Evolutionary conservation across 495 filamentous ascomycete species (phyloP), one percentile per base, ranked within the genome.

Genomic region (Clavariopsis aquatica): DNA sequence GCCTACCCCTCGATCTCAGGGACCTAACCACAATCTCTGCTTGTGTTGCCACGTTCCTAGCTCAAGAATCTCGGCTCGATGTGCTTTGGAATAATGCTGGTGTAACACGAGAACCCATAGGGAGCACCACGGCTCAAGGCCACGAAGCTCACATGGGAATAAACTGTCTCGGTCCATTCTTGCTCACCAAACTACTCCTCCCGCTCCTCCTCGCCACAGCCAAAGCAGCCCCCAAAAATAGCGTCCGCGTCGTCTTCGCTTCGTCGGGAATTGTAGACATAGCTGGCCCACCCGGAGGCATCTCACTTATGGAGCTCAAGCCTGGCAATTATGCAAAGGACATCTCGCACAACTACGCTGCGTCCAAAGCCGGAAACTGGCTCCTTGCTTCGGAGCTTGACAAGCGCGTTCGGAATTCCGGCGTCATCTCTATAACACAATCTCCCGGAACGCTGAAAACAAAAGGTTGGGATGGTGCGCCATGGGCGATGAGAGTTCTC

Each of bases 61-160:
- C 20, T 0, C 68, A 69, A 38, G 80, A 84, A 62, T 31, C 52
- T 1, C 64, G 74, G 5, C 74, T 85, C 29, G 76, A 85, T 72
- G 77, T 82, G 49, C 74, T 85, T 1, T 65, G 82, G 66, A 85
- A 84, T 69, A 81, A 82, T 9, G 82, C 75, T 20, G 69, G 62
- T 15, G 74, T 85, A 36, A 77, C 78, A 71, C 57, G 64, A 23
- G 73, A 75, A 0, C 79, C 82, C 1, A 38, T 19, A 1, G 81
- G 77, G 28, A 75, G 64, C 34, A 67, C 68, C 10, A 71, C 74
- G 9, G 59, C 62, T 0, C 73, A 74, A 58, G 77, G 75, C 45
- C 24, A 52, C 51, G 60, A 71, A 17, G 46, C 54, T 0, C 26
- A 47, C 8, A 34, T 57, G 8, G 69, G 41, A 7, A 62, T 56